Evolutionary conservation across 345 rosid genomes (phyloP).

Genomic region (Erodium maritimum): DNA sequence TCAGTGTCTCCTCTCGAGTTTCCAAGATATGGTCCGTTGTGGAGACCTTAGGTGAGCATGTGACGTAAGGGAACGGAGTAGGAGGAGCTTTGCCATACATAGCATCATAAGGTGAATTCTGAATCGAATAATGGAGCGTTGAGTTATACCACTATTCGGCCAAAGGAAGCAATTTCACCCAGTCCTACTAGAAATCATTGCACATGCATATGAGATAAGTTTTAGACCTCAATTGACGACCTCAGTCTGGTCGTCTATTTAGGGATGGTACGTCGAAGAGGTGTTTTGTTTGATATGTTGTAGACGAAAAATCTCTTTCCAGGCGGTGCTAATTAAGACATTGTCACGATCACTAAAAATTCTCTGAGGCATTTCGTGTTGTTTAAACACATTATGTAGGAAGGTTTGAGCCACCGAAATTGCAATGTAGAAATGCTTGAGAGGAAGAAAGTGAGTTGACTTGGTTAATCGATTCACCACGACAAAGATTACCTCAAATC

Average conservation of each 20-base stretch:
- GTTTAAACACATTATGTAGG: not conserved
- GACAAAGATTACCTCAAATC: too few species aligned
- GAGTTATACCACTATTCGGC: constrained; percentile 1
- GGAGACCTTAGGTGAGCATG: not conserved
- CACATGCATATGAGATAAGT: not conserved
- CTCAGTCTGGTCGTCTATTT: not conserved
- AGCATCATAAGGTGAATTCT: not conserved
- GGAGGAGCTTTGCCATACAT: not conserved
- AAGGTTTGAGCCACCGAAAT: not conserved
- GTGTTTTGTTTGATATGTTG: not conserved
- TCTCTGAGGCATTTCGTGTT: not conserved
- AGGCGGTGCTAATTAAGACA: not conserved
- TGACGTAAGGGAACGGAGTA: not conserved
- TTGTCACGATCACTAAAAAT: not conserved
- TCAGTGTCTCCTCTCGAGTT: not conserved
- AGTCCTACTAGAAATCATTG: not conserved
- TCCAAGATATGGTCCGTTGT: not conserved
- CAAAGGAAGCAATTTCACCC: not conserved
- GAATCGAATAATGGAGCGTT: not conserved
- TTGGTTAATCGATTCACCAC: too few species aligned
- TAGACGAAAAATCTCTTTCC: not conserved
- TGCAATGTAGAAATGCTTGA: not conserved
- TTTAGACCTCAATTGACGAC: not conserved
- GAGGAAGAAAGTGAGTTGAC: not conserved
- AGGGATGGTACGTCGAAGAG: not conserved